These are phyloP conservation scores for Lactifluus echinatus DNA, from an alignment of 768 basidiomycete species.

Conservation along the genomic window DNA sequence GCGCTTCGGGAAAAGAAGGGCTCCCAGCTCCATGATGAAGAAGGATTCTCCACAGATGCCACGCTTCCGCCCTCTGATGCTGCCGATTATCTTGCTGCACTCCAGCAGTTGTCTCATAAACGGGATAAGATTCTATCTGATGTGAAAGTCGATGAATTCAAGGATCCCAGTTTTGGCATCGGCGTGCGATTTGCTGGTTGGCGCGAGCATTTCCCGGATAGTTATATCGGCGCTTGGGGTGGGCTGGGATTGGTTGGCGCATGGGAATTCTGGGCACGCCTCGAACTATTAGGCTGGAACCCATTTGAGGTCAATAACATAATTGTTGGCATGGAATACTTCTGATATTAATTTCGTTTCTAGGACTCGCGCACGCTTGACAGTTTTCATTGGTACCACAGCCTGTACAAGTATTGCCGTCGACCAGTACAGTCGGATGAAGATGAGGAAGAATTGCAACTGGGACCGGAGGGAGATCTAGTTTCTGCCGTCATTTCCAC, in stretches of 20 bases:
- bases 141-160: conserved; percentile 78
- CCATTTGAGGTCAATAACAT: conserved; percentile 57
- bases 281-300: conserved; percentile 85
- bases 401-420: conserved; percentile 70
- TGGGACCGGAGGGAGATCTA: conserved; percentile 80
- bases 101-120: conserved; percentile 42
- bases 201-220: conserved; percentile 71
- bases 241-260: conserved; percentile 79
- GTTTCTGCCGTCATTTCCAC: conserved; percentile 85
- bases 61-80: conserved; percentile 58
- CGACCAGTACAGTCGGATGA: conserved; percentile 19
- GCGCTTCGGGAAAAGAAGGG: conserved; percentile 30
- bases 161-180: conserved; percentile 65
- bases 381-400: conserved; percentile 76
- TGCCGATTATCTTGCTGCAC: conserved; percentile 58
- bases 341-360: conserved; percentile 12
- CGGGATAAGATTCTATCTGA: conserved; percentile 61
- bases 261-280: conserved; percentile 92
- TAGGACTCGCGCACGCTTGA: conserved; percentile 55
- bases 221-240: conserved; percentile 83
- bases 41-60: conserved; percentile 85
- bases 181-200: conserved; percentile 58
- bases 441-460: conserved; percentile 41
- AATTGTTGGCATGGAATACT: neutral
- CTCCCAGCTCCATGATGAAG: conserved; percentile 37